Conservation (phyloP, 2,329 filamentous ascomycete genomes). For the Mycosphaerella arachidis region DNA sequence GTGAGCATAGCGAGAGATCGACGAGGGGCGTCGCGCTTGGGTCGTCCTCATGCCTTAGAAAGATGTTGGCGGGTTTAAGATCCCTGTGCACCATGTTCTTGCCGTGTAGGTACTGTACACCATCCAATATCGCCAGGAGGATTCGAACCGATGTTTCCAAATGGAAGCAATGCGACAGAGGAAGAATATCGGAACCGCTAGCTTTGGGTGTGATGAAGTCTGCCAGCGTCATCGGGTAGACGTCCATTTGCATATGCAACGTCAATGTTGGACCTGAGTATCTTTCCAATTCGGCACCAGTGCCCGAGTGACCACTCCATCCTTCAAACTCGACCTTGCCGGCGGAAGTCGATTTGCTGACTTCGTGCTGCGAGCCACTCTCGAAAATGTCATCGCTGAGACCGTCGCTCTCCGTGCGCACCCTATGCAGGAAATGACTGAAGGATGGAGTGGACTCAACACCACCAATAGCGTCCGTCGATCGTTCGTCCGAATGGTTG, state of each 20-base stretch:
- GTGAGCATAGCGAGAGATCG: conserved; percentile 43
- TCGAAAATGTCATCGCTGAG: conserved; percentile 16
- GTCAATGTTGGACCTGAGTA: conserved; percentile 37
- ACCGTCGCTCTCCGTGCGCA: conserved; percentile 17
- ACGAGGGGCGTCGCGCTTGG: conserved; percentile 34
- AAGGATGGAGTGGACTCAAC: conserved; percentile 25
- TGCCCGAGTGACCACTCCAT: background rate
- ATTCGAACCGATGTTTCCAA: conserved; percentile 53
- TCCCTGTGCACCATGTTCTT: conserved; percentile 62
- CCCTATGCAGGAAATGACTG: conserved; percentile 10
- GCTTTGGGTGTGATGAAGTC: conserved; percentile 50
- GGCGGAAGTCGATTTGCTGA: background rate
- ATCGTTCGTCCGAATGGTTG: conserved; percentile 8
- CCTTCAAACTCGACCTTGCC: background rate
- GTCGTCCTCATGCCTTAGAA: conserved; percentile 49
- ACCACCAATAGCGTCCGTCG: background rate
- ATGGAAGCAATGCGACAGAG: conserved; percentile 58
- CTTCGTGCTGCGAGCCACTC: background rate
- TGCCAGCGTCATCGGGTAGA: conserved; percentile 59
- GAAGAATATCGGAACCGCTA: conserved; percentile 10
- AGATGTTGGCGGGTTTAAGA: conserved; percentile 65
- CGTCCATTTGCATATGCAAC: conserved; percentile 65
- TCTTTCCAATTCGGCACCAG: conserved; percentile 5
- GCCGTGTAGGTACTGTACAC: conserved; percentile 60
- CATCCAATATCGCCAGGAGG: conserved; percentile 57